Base-by-base conservation (phyloP, 129 eudicot genomes). In the Apium graveolens region DNA sequence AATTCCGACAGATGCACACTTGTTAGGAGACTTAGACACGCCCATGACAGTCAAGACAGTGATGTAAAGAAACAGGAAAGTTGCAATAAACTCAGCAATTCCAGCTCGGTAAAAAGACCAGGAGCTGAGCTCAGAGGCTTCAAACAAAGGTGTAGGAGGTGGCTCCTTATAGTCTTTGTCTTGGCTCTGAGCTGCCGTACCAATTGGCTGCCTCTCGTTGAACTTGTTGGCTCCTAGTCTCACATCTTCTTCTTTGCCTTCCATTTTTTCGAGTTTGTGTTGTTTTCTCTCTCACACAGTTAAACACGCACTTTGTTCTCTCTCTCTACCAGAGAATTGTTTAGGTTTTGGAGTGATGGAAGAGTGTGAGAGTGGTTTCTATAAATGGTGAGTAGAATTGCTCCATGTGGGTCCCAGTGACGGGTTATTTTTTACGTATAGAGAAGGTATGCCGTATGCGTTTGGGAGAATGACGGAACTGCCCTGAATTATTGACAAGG, bases 101-200 rank as follows among this genome's bases (percentile, higher is more conserved):
- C 89, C 97, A 1, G 97, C 97, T 51, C 97, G 78, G 86, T 89
- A 89, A 42, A 89, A 91, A 14, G 94, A 91, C 97, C 97, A 89
- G n/a, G 92, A 91, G 43, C 57, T 49, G 62, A 91, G 88, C 80
- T 91, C 97, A 5, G 82, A 86, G 4, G 85, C 82, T 85, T 91
- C 97, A 62, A 91, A 91, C n/a, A 91, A 76, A 7, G 92, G 92
- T 34, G 90, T 87, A 5, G 97, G 81, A 0, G 92, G 89, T 3
- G 91, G 92, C 51, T 91, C 97, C 78, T 83, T 74, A 85, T 91
- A 91, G 83, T 89, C 97, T 70, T 84, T 91, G 80, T 89, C 97
- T 24, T 90, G 85, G 81, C 73, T 83, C 79, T 88, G 92, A 43
- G 89, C 94, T 20, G 88, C 90, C 68, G 92, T 91, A 12, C 97